phyloP scores from a whole-genome alignment of 768 basidiomycete genomes.

The Astraeus odoratus region DNA sequence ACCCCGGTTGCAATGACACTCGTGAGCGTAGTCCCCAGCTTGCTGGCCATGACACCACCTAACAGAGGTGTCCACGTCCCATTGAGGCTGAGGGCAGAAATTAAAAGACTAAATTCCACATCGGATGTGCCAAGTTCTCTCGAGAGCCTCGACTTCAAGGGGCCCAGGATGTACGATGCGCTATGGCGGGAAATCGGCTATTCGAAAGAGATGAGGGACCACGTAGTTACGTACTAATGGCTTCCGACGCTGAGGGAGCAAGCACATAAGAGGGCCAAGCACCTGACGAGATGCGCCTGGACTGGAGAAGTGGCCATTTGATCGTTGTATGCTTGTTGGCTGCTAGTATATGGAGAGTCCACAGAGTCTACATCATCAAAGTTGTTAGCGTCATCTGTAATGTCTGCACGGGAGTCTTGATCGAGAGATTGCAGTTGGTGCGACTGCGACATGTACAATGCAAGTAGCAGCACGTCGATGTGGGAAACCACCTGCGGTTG shows the following conservation, averaged over 20 bases:
- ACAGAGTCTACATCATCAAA: background rate
- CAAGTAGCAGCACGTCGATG: background rate
- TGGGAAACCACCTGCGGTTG: background rate
- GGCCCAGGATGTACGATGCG: conserved; percentile 69
- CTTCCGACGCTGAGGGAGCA: conserved; percentile 71
- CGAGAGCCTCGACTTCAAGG: conserved; percentile 63
- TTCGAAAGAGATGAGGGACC: background rate
- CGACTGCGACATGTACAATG: background rate
- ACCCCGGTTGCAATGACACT: conserved; percentile 72
- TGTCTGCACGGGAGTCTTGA: background rate
- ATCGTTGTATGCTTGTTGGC: background rate
- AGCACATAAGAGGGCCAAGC: conserved; percentile 60
- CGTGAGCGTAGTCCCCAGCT: conserved; percentile 62
- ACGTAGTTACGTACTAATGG: conserved; percentile 50
- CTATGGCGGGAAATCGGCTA: conserved; percentile 28
- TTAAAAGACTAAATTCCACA: conserved; percentile 68
- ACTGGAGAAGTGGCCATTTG: conserved; percentile 18
- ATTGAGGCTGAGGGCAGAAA: conserved; percentile 73
- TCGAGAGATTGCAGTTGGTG: background rate
- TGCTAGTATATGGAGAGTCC: background rate
- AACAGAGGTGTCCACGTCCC: conserved; percentile 74
- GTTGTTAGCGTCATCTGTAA: background rate
- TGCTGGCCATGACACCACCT: conserved; percentile 64
- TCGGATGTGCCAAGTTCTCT: conserved; percentile 71
- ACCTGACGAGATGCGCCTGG: conserved; percentile 44